Evolutionary conservation across 352 stramenopile species (phyloP), one percentile per base, ranked within the genome.

Genomic region (Pythium volutum): DNA sequence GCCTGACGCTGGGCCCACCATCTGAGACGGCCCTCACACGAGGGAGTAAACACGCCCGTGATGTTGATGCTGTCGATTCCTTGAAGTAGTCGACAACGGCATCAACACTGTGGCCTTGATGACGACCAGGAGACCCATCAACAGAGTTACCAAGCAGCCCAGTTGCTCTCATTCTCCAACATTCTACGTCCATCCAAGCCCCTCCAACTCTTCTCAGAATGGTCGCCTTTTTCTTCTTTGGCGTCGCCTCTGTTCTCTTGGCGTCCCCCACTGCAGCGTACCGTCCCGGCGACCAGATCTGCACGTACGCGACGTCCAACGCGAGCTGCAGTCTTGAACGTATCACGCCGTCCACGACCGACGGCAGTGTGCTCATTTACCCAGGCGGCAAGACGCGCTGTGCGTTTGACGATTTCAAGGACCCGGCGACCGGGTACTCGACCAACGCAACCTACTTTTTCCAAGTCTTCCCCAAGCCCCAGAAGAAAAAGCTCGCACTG

Each of bases 401-500:
- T 27, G 75, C 72, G 15, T 84, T 77, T 45, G 72, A 84, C 52
- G 66, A 71, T 49, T 80, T 72, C 41, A 50, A 38, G 42, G 60
- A 75, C 41, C 52, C 50, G 15, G 47, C 52, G 49, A 73, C 70
- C 14, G 49, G 22, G 7, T 81, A 74, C 64, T 76, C 18, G 29
- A 9, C 29, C 29, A 33, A 33, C 29, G 4, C 29, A 9, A 33
- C 29, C 29, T 90, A 80, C 64, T 86, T 87, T 61, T 88, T 88
- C 67, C 75, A 86, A 57, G 66, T 87, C 3, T 87, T 33, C 29
- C 29, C 80, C 22, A 77, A 72, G 20, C 48, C 59, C 9, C 79
- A 82, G 46, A 71, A 59, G 22, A 45, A 51, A 23, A 89, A 89
- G 55, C 62, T 89, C 15, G 62, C 86, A 49, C 43, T 88, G 20